Evolutionary conservation across 495 filamentous ascomycete species (phyloP).

Genomic region (Hypoxylon crocopeplum): DNA sequence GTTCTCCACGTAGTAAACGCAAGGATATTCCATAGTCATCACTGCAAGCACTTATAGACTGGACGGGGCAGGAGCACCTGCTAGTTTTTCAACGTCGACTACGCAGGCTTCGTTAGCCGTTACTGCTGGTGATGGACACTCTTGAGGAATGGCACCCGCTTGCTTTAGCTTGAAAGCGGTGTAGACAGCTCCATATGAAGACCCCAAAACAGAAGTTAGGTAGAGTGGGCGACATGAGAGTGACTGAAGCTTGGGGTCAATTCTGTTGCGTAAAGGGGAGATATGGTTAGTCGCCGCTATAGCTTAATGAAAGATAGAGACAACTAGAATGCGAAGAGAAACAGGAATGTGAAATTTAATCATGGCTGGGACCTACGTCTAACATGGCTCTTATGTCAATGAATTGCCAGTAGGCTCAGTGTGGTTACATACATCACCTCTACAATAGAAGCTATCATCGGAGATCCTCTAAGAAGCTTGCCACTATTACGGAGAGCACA

Average conservation of each 20-base stretch:
- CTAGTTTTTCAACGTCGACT: constrained; percentile 13
- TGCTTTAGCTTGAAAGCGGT: constrained; percentile 9
- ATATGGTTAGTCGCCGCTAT: too few relatives aligned
- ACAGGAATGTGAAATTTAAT: background rate
- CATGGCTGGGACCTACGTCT: background rate
- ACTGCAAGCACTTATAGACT: background rate
- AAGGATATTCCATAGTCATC: background rate
- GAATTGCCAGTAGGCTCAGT: background rate
- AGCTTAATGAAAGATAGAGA: too few relatives aligned
- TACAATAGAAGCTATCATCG: background rate
- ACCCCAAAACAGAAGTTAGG: constrained; percentile 17
- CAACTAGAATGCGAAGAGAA: background rate
- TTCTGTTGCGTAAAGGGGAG: too few relatives aligned
- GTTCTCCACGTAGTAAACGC: constrained; percentile 27
- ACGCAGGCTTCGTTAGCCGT: background rate
- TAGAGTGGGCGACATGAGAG: constrained; percentile 8
- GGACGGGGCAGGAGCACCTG: background rate
- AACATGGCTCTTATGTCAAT: constrained; percentile 5
- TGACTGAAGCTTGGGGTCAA: background rate
- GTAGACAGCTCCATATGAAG: constrained; percentile 7
- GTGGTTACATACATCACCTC: background rate
- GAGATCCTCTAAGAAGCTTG: too few relatives aligned
- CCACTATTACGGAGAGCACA: too few relatives aligned
- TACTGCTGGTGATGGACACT: background rate
- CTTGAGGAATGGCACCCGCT: background rate